Evolutionary conservation across 192 early-diverging fungal genomes (phyloP), one percentile per base, ranked within the genome.

Genomic region (Backusella mclennaniae): DNA sequence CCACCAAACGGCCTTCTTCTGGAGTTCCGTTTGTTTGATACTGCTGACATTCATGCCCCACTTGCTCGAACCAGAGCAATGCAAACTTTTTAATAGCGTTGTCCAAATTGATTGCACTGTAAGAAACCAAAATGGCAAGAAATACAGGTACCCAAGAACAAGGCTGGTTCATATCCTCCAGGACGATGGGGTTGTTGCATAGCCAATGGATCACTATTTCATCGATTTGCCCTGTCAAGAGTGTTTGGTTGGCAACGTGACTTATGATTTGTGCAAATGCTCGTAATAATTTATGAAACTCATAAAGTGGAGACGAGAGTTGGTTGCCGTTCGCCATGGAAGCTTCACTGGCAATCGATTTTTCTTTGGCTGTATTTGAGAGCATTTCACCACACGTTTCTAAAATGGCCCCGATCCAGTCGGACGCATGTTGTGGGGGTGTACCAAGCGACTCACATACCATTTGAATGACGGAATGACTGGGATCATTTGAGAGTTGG

Each of bases 111-210:
- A 82, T 66, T 7, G 77, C 21, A 19, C 76, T 44, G 19, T 70
- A 52, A 8, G 73, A 67, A 14, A 83, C 76, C 12, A 85, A 46
- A 4, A 80, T 42, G 4, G 74, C 41, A 35, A 85, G 31, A 68
- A 85, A 85, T 12, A 75, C 35, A 35, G 76, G 70, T 0, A 80
- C 72, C 81, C 81, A 80, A n/a, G 78, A 79, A n/a, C 69, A 44
- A 14, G 66, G 35, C 17, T 79, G 73, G 33, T 70, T 49, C 73
- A 79, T 75, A 29, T 79, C 78, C 4, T 79, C 73, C 7, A 75
- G 33, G 5, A 73, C 21, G 12, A 53, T 31, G 6, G 29, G 21
- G n/a, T 66, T 67, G 29, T 67, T 15, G 29, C 49, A 44, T 3
- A 79, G 73, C 78, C 78, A 79, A 7, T 73, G 44, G 6, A 77